Percentiles rank a stretch among this genome's conserved stretches.
These are phyloP conservation scores for Carallia brachiata DNA, from an alignment of 345 rosid species.

Conservation along the genomic window DNA sequence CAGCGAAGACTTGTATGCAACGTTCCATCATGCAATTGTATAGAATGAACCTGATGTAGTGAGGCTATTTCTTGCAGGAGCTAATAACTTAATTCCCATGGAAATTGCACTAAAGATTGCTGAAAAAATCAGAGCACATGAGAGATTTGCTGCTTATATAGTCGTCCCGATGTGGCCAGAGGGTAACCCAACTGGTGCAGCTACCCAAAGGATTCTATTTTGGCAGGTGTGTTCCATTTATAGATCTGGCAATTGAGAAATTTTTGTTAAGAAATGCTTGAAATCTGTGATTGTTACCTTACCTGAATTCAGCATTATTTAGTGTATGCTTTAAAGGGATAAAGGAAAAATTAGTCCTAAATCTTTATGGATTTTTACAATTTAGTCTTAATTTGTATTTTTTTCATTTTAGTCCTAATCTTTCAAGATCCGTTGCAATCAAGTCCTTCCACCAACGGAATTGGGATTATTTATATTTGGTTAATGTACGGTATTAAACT, in stretches of 20 bases:
- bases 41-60: slow-evolving; percentile 5
- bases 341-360: too few species aligned
- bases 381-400: too few species aligned
- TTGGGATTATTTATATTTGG: too few species aligned
- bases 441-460: too few species aligned
- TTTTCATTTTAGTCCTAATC: too few species aligned
- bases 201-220: slow-evolving; percentile 89
- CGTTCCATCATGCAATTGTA: background rate
- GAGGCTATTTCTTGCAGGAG: slow-evolving; percentile 50
- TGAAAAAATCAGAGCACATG: slow-evolving; percentile 75
- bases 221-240: slow-evolving; percentile 69
- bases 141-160: slow-evolving; percentile 91
- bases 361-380: too few species aligned
- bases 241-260: slow-evolving; percentile 10
- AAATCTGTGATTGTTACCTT: background rate
- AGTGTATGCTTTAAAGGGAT: too few species aligned
- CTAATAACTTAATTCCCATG: slow-evolving; percentile 92
- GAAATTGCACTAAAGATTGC: slow-evolving; percentile 94
- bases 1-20: background rate
- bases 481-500: too few species aligned
- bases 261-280: background rate
- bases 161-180: slow-evolving; percentile 98
- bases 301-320: too few species aligned
- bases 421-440: too few species aligned
- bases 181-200: slow-evolving; percentile 84